Conservation (phyloP, 2,329 filamentous ascomycete species). For the Phialemonium atrogriseum region DNA sequence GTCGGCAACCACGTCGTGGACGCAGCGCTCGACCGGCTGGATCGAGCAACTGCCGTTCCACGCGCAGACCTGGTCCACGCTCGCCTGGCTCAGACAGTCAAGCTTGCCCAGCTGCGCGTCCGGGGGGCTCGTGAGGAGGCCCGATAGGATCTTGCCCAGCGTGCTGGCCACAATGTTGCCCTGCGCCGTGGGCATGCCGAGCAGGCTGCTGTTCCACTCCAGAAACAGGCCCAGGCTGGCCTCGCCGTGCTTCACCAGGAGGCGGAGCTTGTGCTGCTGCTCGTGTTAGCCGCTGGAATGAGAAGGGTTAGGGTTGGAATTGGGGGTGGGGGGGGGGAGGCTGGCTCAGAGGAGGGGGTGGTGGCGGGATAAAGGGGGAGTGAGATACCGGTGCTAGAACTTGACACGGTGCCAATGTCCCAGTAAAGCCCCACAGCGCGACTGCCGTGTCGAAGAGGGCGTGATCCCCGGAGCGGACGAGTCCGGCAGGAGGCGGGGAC, state of each 20-base stretch:
- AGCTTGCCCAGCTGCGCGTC: slow-evolving; percentile 5
- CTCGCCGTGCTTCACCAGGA: slow-evolving; percentile 7
- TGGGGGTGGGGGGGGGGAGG: too few relatives aligned
- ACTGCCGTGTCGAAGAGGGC: slow-evolving; percentile 11
- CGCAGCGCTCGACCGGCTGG: background rate
- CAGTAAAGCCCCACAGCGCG: slow-evolving; percentile 8
- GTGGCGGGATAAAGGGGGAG: too few relatives aligned
- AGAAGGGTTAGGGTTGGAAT: slow-evolving; percentile 6
- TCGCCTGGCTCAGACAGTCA: slow-evolving; percentile 10
- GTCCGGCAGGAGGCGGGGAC: slow-evolving; percentile 1
- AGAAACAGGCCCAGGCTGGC: slow-evolving; percentile 8
- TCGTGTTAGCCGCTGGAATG: too few relatives aligned
- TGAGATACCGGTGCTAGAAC: slow-evolving; percentile 7
- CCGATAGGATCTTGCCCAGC: slow-evolving; percentile 9
- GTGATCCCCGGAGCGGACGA: slow-evolving; percentile 2
- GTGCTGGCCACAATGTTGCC: slow-evolving; percentile 12
- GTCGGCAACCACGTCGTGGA: slow-evolving; percentile 3
- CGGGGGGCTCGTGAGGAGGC: slow-evolving; percentile 6
- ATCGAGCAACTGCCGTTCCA: background rate
- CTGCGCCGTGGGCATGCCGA: slow-evolving; percentile 10
- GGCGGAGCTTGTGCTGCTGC: slow-evolving; percentile 9
- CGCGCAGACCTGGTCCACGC: slow-evolving; percentile 2
- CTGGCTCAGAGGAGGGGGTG: too few relatives aligned
- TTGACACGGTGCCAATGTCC: slow-evolving; percentile 3
- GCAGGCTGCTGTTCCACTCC: slow-evolving; percentile 9